These are phyloP conservation scores for Dictyostelium gargantuum DNA, from an alignment of 208 protist species.

Conservation along the genomic window DNA sequence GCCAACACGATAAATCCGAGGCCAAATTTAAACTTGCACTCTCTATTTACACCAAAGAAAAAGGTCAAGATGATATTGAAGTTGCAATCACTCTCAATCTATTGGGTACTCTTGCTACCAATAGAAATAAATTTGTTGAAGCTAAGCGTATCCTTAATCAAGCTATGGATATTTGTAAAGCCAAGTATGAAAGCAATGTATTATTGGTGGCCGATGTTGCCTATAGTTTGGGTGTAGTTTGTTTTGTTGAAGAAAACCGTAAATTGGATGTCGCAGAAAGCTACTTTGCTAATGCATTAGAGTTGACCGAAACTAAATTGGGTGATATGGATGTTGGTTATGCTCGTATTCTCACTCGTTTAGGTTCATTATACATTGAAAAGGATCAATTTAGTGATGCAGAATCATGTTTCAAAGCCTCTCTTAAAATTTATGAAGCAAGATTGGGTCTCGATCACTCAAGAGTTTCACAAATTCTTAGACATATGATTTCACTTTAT, in stretches of 20 bases:
- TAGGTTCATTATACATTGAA: slow-evolving; percentile 75
- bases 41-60: slow-evolving; percentile 70
- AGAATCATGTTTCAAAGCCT: slow-evolving; percentile 60
- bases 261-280: slow-evolving; percentile 6
- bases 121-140: neutral
- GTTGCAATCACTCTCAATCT: slow-evolving; percentile 60
- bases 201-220: neutral
- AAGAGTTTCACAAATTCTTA: slow-evolving; percentile 67
- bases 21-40: slow-evolving; percentile 47
- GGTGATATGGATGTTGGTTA: slow-evolving; percentile 34
- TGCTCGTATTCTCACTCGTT: slow-evolving; percentile 69
- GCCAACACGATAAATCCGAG: slow-evolving; percentile 34
- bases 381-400: slow-evolving; percentile 68
- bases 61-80: slow-evolving; percentile 74
- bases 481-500: slow-evolving; percentile 75
- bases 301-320: slow-evolving; percentile 6
- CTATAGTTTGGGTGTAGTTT: slow-evolving; percentile 23
- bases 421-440: slow-evolving; percentile 72
- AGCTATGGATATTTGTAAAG: slow-evolving; percentile 9
- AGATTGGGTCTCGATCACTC: slow-evolving; percentile 66
- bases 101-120: neutral
- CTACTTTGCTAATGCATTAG: neutral
- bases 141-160: slow-evolving; percentile 24
- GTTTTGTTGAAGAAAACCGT: slow-evolving; percentile 34
- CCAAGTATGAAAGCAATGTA: neutral